Conservation (phyloP, 2,329 filamentous ascomycete species). For the Botryotinia convoluta region DNA sequence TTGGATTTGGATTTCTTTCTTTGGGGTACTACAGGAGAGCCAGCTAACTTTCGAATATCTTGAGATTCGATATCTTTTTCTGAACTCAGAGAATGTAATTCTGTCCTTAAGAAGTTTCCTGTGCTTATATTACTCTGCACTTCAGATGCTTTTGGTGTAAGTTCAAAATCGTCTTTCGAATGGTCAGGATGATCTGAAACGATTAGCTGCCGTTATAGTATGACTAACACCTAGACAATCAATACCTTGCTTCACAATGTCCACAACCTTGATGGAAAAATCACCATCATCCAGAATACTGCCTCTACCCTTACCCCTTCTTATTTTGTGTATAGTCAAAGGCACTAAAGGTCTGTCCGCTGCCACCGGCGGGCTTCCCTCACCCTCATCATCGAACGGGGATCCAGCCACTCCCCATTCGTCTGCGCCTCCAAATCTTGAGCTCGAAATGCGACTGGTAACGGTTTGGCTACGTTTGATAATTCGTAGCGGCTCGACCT, state of each 20-base stretch:
- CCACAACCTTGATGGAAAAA: conserved; percentile 22
- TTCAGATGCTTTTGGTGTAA: conserved; percentile 32
- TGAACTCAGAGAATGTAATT: conserved; percentile 25
- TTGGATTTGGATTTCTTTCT: conserved; percentile 35
- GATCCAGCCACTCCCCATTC: conserved; percentile 28
- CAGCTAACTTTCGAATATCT: neutral
- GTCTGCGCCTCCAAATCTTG: conserved; percentile 24
- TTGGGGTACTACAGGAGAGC: conserved; percentile 27
- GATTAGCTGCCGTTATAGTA: neutral
- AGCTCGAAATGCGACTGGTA: conserved; percentile 29
- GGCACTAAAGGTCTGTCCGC: conserved; percentile 34
- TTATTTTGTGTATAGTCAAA: conserved; percentile 34
- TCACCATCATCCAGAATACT: conserved; percentile 28
- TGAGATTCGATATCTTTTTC: conserved; percentile 24
- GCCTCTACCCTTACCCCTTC: conserved; percentile 28
- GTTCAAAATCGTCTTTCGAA: neutral
- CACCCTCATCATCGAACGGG: conserved; percentile 27
- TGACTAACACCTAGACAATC: neutral
- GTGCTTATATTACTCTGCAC: conserved; percentile 29
- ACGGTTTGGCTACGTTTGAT: conserved; percentile 44
- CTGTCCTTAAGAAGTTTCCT: conserved; percentile 33
- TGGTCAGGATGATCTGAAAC: neutral
- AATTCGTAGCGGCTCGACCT: conserved; percentile 49
- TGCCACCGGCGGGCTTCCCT: conserved; percentile 33
- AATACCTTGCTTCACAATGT: neutral